These are phyloP conservation scores for Botrytis medusae DNA, from an alignment of 2,329 filamentous ascomycete genomes.

Conservation along the genomic window DNA sequence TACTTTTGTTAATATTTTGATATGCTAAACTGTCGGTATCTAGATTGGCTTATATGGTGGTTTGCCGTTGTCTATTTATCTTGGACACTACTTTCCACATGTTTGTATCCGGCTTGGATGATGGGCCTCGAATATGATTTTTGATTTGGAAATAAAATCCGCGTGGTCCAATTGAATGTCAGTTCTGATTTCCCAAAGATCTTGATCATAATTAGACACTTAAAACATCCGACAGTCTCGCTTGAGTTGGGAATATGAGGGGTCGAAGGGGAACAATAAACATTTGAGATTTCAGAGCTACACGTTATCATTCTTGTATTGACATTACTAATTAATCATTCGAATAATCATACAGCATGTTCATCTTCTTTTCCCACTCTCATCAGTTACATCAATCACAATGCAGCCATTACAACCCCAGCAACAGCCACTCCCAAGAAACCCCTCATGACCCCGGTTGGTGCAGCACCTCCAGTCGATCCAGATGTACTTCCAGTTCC, in stretches of 20 bases:
- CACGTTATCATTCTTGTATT: neutral
- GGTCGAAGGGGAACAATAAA: neutral
- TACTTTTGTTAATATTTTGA: too few relatives aligned
- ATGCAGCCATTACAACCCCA: conserved; percentile 19
- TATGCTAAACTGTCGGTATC: too few relatives aligned
- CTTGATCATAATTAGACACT: too few relatives aligned
- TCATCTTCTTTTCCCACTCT: neutral
- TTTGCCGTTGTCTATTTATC: neutral
- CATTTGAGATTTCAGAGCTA: neutral
- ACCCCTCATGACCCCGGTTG: conserved; percentile 33
- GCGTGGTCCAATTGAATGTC: too few relatives aligned
- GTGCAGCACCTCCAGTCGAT: conserved; percentile 36
- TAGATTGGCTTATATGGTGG: too few relatives aligned
- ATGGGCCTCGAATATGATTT: neutral
- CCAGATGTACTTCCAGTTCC: conserved; percentile 24
- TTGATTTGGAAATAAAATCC: too few relatives aligned
- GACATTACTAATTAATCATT: neutral
- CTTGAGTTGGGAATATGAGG: neutral
- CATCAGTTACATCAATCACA: conserved; percentile 26
- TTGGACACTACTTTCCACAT: neutral
- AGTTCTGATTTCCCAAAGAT: too few relatives aligned
- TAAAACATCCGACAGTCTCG: neutral
- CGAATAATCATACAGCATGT: neutral
- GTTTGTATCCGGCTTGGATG: neutral
- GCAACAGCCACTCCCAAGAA: conserved; percentile 36